A percentile compares a stretch with the other conserved stretches of the same genome.
Conservation (phyloP, 495 filamentous ascomycete genomes). For the Pseudevernia furfuracea region DNA sequence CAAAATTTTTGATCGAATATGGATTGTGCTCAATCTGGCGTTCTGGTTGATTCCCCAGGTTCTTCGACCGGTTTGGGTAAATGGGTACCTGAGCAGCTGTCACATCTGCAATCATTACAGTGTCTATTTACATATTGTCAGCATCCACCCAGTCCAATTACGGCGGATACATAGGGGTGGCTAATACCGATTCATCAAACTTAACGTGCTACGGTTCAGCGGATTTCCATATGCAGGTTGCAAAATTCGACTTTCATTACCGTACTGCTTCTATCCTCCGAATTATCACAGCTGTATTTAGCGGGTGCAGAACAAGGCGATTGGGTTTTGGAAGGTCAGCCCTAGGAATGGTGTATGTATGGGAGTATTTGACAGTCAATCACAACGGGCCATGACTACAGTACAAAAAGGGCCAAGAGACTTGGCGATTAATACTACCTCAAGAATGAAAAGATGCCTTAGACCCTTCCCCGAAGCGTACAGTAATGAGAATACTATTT, state of each 20-base stretch:
- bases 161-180: constrained; percentile 4
- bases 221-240: constrained; percentile 7
- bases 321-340: not conserved
- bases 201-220: not conserved
- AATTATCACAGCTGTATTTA: not conserved
- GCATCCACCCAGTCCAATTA: constrained; percentile 5
- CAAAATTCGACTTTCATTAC: constrained; percentile 5
- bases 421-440: no score
- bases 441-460: no score
- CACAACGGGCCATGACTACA: not conserved
- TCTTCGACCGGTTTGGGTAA: constrained; percentile 5
- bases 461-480: not conserved
- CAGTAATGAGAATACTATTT: no score
- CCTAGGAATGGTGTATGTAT: constrained; percentile 8
- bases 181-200: constrained; percentile 1
- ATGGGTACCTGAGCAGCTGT: constrained; percentile 9
- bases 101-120: constrained; percentile 14
- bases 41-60: constrained; percentile 8
- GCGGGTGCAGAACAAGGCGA: not conserved
- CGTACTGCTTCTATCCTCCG: not conserved
- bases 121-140: constrained; percentile 10
- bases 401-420: not conserved
- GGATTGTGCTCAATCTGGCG: not conserved
- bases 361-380: constrained; percentile 1
- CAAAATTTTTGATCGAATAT: constrained; percentile 71